Evolutionary conservation across 345 rosid genomes (phyloP), one percentile per base, ranked within the genome.

Genomic region (Eucalyptus melliodora): DNA sequence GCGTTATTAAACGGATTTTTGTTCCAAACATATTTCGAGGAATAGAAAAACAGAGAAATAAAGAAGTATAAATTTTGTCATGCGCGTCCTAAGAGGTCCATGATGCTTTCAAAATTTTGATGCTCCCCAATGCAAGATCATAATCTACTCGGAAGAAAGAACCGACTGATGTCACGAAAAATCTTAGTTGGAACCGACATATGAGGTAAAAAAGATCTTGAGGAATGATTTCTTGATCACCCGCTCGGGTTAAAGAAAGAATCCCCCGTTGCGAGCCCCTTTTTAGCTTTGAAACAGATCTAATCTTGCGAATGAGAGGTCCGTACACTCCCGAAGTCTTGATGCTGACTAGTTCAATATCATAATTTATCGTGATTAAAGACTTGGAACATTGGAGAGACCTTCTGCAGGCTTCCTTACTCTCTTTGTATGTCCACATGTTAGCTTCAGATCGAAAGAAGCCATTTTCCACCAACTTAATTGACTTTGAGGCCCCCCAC

Each of bases 41-140:
- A 47, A 47, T 47, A 47, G 4, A 47, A 47, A 47, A 47, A 11
- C 1, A 47, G 2, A 47, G 0, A 47, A 47, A 47, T 47, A 47
- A 4, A 47, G 4, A 11, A 47, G 11, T 1, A 11, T 47, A 47
- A 11, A 47, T 47, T 47, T 47, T 47, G 50, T 47, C 2, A 47
- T 47, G 14, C 0, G 14, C 5, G 5, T 0, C 15, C 2, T 49
- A 5, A 34, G 3, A 72, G 2, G 5, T 72, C 1, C 9, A 37
- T 0, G 14, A 72, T 37, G 45, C 27, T 21, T 44, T 11, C 15
- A 11, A 72, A 37, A 37, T 77, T 44, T 37, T 1, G 1, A 72
- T 11, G 45, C 26, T 72, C 7, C 1, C 12, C 6, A 19, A 3
- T 16, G 12, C 27, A 37, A 72, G 15, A 72, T 37, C 83, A 77